phyloP scores from a whole-genome alignment of 768 basidiomycete genomes.

The Mycena leptocephala region DNA sequence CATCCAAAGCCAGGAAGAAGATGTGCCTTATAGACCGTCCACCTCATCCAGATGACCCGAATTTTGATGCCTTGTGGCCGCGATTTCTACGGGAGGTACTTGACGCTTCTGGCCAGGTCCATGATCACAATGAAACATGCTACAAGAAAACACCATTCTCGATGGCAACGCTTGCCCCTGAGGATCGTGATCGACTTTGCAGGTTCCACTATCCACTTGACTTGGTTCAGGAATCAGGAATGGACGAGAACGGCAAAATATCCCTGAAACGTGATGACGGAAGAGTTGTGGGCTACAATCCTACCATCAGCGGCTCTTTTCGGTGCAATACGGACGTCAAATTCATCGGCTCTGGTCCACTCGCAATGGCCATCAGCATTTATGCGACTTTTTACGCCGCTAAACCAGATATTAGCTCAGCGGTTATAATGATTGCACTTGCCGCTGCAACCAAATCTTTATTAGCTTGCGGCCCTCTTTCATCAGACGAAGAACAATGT shows the following conservation, averaged over 20 bases:
- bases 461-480: not conserved
- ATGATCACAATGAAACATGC: not conserved
- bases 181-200: constrained; percentile 26
- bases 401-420: constrained; percentile 13
- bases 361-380: constrained; percentile 19
- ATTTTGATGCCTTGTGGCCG: not conserved
- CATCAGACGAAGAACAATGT: not conserved
- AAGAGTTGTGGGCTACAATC: constrained; percentile 24
- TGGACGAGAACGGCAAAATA: constrained; percentile 34
- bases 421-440: constrained; percentile 30
- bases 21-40: not conserved
- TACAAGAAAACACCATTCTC: constrained; percentile 4
- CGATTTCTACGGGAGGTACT: not conserved
- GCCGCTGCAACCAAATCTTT: constrained; percentile 16
- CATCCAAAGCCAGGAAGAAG: not conserved
- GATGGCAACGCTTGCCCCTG: not conserved
- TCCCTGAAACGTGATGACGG: constrained; percentile 3
- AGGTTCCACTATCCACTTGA: constrained; percentile 16
- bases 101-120: not conserved
- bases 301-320: constrained; percentile 3
- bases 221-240: not conserved
- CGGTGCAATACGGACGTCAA: constrained; percentile 36
- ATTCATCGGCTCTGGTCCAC: constrained; percentile 28
- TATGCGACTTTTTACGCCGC: constrained; percentile 25
- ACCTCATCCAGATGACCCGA: not conserved